phyloP scores from a whole-genome alignment of 306 rosid genomes.

The Mimosa bimucronata region DNA sequence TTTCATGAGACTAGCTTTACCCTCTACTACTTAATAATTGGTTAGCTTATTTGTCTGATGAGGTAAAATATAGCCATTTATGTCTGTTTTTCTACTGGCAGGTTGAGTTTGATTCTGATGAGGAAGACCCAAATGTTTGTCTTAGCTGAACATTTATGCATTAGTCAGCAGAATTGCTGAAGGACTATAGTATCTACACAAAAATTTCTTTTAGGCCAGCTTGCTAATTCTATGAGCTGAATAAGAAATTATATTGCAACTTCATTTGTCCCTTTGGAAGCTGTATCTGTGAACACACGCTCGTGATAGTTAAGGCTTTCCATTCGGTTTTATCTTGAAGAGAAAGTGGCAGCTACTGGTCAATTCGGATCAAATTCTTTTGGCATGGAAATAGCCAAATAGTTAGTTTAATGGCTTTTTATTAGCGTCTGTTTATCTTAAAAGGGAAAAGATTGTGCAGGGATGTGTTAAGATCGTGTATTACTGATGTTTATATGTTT shows the following conservation, averaged over 20 bases:
- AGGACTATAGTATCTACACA: constrained; percentile 26
- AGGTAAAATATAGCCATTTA: constrained; percentile 1
- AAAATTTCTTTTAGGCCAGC: constrained; percentile 8
- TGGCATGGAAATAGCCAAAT: background rate
- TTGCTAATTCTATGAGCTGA: constrained; percentile 20
- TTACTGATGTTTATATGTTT: too few species aligned
- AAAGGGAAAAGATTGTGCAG: too few species aligned
- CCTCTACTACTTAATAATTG: background rate
- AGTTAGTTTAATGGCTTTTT: too few species aligned
- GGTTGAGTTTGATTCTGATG: constrained; percentile 57
- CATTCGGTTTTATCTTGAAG: background rate
- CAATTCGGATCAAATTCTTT: constrained; percentile 1
- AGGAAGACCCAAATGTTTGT: constrained; percentile 55
- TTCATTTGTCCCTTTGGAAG: background rate
- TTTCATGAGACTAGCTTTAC: background rate
- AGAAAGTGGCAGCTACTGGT: background rate
- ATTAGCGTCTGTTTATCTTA: too few species aligned
- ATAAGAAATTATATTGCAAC: constrained; percentile 2
- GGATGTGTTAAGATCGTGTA: too few species aligned
- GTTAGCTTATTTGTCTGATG: background rate
- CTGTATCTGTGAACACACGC: background rate
- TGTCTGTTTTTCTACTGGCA: constrained; percentile 30
- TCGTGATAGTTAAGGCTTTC: background rate
- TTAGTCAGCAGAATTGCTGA: constrained; percentile 9
- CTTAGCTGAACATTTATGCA: constrained; percentile 43